Evolutionary conservation across 768 basidiomycete genomes (phyloP).

Genomic region (Strobilomyces dryophilus): DNA sequence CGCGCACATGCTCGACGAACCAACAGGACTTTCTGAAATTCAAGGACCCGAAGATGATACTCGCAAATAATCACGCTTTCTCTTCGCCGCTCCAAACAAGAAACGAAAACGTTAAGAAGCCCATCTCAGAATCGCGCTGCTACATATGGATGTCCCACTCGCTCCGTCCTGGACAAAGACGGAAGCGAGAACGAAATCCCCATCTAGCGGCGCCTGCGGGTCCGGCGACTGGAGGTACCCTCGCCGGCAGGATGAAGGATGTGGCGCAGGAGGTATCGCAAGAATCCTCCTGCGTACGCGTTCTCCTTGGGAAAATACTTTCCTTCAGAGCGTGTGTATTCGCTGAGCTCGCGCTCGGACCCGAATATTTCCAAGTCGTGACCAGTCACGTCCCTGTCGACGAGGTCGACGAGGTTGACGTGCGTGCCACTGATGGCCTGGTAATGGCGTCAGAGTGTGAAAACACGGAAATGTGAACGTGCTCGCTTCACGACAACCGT

Average conservation of each 20-base stretch:
- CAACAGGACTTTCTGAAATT: too few relatives aligned
- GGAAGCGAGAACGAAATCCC: constrained; percentile 8
- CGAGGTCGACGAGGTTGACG: constrained; percentile 13
- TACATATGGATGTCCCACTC: constrained; percentile 2
- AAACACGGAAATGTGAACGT: too few relatives aligned
- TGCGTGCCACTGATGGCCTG: background rate
- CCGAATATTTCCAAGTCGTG: background rate
- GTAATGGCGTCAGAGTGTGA: background rate
- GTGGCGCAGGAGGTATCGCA: constrained; percentile 14
- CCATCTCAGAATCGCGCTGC: background rate
- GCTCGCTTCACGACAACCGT: constrained; percentile 12
- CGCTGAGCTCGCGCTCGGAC: constrained; percentile 6
- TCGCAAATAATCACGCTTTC: too few relatives aligned
- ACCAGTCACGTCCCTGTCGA: constrained; percentile 8
- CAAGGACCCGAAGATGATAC: too few relatives aligned
- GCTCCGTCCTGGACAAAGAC: background rate
- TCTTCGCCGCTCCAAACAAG: too few relatives aligned
- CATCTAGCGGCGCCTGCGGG: constrained; percentile 6
- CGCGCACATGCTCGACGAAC: too few relatives aligned
- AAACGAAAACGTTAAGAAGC: too few relatives aligned
- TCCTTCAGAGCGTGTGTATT: constrained; percentile 3
- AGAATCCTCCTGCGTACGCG: constrained; percentile 14
- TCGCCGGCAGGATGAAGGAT: constrained; percentile 2
- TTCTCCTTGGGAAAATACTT: constrained; percentile 16
- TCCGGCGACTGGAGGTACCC: background rate